These are phyloP conservation scores for Trichomonascaceae sp. DNA, from an alignment of 1,139 yeast genomes.

Conservation along the genomic window DNA sequence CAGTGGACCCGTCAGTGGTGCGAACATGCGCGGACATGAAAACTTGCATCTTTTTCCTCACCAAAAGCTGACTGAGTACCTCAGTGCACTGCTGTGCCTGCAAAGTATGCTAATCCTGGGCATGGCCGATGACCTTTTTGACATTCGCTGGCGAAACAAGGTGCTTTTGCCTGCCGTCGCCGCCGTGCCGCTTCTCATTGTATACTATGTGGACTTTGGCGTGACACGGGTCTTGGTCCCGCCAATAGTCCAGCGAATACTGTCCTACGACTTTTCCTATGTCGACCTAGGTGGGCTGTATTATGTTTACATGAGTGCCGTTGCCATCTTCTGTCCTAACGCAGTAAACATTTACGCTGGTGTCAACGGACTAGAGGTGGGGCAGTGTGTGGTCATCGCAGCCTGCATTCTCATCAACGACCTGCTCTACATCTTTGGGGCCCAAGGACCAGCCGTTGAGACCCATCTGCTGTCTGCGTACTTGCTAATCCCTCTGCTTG, in stretches of 20 bases:
- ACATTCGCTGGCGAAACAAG: constrained; percentile 94
- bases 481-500: constrained; percentile 72
- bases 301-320: constrained; percentile 80
- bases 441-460: constrained; percentile 49
- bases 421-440: constrained; percentile 45
- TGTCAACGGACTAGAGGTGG: constrained; percentile 90
- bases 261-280: constrained; percentile 46
- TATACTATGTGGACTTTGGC: constrained; percentile 88
- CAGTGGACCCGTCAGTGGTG: constrained; percentile 2
- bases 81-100: constrained; percentile 71
- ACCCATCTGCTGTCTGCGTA: constrained; percentile 76
- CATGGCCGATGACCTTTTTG: constrained; percentile 86
- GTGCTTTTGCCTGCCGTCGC: constrained; percentile 92
- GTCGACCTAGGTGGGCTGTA: constrained; percentile 71
- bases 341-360: constrained; percentile 97
- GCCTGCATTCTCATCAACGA: constrained; percentile 64
- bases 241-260: constrained; percentile 35
- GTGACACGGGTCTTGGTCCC: constrained; percentile 88
- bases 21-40: constrained; percentile 6
- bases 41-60: constrained; percentile 70
- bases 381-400: constrained; percentile 77
- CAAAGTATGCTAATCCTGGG: constrained; percentile 81
- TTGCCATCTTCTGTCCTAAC: constrained; percentile 89
- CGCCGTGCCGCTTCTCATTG: constrained; percentile 77
- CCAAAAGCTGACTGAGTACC: constrained; percentile 69